Percentiles rank a stretch among this genome's conserved stretches.
Evolutionary conservation across 2,329 filamentous ascomycete genomes (phyloP).

Genomic region (Phialocephala subalpina): DNA sequence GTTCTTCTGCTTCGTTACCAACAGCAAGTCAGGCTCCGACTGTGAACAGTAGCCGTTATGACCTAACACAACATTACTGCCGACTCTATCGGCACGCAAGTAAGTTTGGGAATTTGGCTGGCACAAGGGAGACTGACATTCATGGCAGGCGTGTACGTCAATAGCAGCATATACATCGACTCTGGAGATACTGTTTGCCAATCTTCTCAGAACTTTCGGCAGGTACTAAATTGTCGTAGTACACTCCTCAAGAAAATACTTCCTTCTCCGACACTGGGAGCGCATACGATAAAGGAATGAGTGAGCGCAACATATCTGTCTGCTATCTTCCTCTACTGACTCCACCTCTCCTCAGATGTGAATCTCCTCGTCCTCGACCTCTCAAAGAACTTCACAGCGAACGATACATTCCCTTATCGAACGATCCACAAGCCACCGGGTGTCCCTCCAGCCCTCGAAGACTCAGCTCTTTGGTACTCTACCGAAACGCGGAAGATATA

Average conservation of each 20-base stretch:
- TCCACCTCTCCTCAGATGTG: conserved; percentile 11
- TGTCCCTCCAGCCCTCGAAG: conserved; percentile 18
- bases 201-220: not conserved
- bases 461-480: conserved; percentile 21
- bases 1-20: not conserved
- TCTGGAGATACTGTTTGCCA: conserved; percentile 18
- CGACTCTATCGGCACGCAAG: conserved; percentile 20
- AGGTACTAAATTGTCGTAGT: conserved; percentile 1
- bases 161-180: conserved; percentile 25
- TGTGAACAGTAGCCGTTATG: conserved; percentile 17
- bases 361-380: conserved; percentile 22
- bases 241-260: conserved; percentile 17
- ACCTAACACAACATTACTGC: conserved; percentile 22
- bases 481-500: conserved; percentile 20
- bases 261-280: conserved; percentile 11
- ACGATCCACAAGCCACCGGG: conserved; percentile 18
- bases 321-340: not conserved
- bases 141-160: conserved; percentile 17
- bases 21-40: conserved; percentile 11
- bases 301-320: conserved; percentile 7
- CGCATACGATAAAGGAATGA: conserved; percentile 22
- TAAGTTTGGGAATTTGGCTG: not conserved
- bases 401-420: conserved; percentile 18
- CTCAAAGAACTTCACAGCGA: conserved; percentile 24
- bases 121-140: not conserved